Evolutionary conservation across 2,329 filamentous ascomycete species (phyloP).

Genomic region (Colletotrichum euphorbiae): DNA sequence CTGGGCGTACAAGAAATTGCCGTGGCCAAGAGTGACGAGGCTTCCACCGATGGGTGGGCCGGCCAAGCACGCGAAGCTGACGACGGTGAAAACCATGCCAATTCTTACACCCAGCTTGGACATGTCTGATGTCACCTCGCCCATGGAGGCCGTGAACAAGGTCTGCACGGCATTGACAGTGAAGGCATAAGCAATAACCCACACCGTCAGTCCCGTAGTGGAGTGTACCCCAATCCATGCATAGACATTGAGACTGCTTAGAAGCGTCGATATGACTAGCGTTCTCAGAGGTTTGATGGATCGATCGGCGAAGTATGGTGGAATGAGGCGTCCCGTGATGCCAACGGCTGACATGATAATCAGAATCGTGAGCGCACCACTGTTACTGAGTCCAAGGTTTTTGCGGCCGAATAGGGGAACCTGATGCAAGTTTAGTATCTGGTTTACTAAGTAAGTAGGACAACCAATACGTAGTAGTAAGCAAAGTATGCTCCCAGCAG

Average conservation of each 20-base stretch:
- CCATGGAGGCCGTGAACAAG: slow-evolving; percentile 53
- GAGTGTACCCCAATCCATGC: slow-evolving; percentile 52
- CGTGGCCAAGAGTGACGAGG: slow-evolving; percentile 50
- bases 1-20: slow-evolving; percentile 25
- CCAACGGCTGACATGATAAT: slow-evolving; percentile 41
- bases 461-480: slow-evolving; percentile 28
- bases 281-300: slow-evolving; percentile 41
- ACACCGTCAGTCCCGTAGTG: slow-evolving; percentile 48
- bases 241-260: slow-evolving; percentile 33
- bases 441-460: neutral
- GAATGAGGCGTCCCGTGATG: slow-evolving; percentile 39
- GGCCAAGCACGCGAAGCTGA: slow-evolving; percentile 52
- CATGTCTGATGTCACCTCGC: slow-evolving; percentile 53
- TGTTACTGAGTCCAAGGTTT: neutral
- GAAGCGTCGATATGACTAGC: slow-evolving; percentile 31
- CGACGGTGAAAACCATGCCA: slow-evolving; percentile 55
- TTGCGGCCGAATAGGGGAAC: slow-evolving; percentile 27
- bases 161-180: slow-evolving; percentile 54
- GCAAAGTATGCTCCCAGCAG: slow-evolving; percentile 34
- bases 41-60: slow-evolving; percentile 56
- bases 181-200: slow-evolving; percentile 47
- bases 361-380: slow-evolving; percentile 36
- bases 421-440: neutral
- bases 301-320: slow-evolving; percentile 39
- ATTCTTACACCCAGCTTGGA: slow-evolving; percentile 54